Conservation (phyloP, 495 filamentous ascomycete species). For the Daldinia bambusicola region DNA sequence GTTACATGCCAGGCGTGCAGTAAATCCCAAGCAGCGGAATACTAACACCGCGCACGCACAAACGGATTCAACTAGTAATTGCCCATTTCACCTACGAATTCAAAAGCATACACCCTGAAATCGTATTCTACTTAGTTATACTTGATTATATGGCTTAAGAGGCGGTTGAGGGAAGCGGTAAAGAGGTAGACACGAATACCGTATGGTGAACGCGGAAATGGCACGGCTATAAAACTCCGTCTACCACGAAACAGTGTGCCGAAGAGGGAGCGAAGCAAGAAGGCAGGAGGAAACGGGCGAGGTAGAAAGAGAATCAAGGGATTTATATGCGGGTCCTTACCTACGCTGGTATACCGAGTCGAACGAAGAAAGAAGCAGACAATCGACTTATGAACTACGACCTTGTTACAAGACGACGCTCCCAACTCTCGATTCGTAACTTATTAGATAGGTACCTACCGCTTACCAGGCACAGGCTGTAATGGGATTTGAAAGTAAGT, state of each 20-base stretch:
- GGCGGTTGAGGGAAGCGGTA: background rate
- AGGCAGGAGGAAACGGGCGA: background rate
- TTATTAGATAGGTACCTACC: background rate
- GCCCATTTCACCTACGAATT: background rate
- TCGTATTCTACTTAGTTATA: background rate
- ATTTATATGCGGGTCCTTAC: background rate
- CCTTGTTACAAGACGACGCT: background rate
- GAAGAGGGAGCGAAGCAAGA: background rate
- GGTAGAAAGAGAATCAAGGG: background rate
- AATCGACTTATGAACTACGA: background rate
- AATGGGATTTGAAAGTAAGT: background rate
- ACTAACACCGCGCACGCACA: background rate
- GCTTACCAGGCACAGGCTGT: background rate
- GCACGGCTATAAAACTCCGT: background rate
- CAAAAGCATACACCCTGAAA: background rate
- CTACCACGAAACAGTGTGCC: background rate
- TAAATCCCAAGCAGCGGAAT: background rate
- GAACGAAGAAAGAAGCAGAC: background rate
- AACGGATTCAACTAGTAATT: background rate
- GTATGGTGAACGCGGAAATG: slow-evolving; percentile 8
- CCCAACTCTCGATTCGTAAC: background rate
- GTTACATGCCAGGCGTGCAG: background rate
- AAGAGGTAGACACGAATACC: slow-evolving; percentile 2
- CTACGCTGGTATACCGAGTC: background rate
- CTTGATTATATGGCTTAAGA: background rate